Conservation (phyloP, 176 grass and related monocot genomes). For the Aechmea fasciata region DNA sequence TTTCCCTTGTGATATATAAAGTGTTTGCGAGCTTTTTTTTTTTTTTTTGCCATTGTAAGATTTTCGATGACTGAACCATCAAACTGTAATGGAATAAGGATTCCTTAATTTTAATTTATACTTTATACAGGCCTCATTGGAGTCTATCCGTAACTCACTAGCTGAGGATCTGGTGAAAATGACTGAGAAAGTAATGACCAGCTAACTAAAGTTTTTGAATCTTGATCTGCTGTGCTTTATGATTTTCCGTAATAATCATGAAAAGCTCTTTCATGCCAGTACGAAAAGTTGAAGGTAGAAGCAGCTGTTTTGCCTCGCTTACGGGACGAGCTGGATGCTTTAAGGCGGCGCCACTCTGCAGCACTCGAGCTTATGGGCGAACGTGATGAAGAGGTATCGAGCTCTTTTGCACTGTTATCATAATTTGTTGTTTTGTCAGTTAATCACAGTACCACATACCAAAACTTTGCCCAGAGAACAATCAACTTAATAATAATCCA, state of each 20-base stretch:
- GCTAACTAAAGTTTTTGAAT: slow-evolving; percentile 1
- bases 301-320: slow-evolving; percentile 76
- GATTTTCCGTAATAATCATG: not conserved
- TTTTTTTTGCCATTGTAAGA: not conserved
- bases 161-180: slow-evolving; percentile 97
- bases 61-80: not conserved
- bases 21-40: not conserved
- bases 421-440: not conserved
- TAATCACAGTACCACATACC: not conserved
- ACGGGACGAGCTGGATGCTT: slow-evolving; percentile 78
- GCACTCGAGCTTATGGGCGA: slow-evolving; percentile 99
- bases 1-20: not conserved
- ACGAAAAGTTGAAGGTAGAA: slow-evolving; percentile 75
- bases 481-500: no score
- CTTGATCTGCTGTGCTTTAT: slow-evolving; percentile 6
- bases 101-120: not conserved
- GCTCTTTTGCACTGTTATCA: slow-evolving; percentile 1
- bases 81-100: not conserved
- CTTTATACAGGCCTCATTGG: slow-evolving; percentile 61
- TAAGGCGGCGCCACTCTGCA: slow-evolving; percentile 82
- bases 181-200: slow-evolving; percentile 76
- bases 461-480: no score
- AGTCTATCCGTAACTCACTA: slow-evolving; percentile 90
- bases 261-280: slow-evolving; percentile 39
- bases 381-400: slow-evolving; percentile 92